Evolutionary conservation across 495 filamentous ascomycete species (phyloP).

Genomic region (Talaromyces proteolyticus): DNA sequence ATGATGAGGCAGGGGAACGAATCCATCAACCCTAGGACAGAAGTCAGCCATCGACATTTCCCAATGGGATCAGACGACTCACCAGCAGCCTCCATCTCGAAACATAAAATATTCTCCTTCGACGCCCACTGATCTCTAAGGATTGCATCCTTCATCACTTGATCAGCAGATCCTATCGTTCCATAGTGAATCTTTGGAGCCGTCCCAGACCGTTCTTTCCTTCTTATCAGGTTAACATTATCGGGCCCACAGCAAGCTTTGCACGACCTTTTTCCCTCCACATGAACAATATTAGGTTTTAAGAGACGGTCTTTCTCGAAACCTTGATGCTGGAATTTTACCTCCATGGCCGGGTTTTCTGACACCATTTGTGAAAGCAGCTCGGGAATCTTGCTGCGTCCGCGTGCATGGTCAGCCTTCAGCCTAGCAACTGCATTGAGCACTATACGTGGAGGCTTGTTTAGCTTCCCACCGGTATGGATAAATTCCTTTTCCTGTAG

Average conservation of each 20-base stretch:
- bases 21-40: slow-evolving; percentile 7
- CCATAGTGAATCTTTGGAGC: slow-evolving; percentile 22
- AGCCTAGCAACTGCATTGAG: slow-evolving; percentile 16
- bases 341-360: slow-evolving; percentile 10
- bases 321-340: slow-evolving; percentile 21
- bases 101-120: slow-evolving; percentile 26
- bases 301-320: slow-evolving; percentile 28
- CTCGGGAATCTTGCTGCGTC: slow-evolving; percentile 12
- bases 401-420: slow-evolving; percentile 13
- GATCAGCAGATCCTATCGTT: slow-evolving; percentile 21
- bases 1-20: slow-evolving; percentile 15
- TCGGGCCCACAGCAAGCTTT: slow-evolving; percentile 16
- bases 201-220: slow-evolving; percentile 16
- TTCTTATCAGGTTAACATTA: slow-evolving; percentile 14
- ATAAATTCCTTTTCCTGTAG: slow-evolving; percentile 12
- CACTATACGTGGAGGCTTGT: slow-evolving; percentile 14
- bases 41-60: background rate
- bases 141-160: slow-evolving; percentile 21
- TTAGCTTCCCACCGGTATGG: slow-evolving; percentile 17
- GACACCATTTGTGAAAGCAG: slow-evolving; percentile 13
- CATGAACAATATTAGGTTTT: slow-evolving; percentile 17
- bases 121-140: slow-evolving; percentile 18
- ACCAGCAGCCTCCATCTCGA: slow-evolving; percentile 27
- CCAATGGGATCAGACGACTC: background rate
- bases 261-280: slow-evolving; percentile 14